Base-by-base conservation (phyloP, 176 grass and related monocot genomes). In the Typha latifolia region DNA sequence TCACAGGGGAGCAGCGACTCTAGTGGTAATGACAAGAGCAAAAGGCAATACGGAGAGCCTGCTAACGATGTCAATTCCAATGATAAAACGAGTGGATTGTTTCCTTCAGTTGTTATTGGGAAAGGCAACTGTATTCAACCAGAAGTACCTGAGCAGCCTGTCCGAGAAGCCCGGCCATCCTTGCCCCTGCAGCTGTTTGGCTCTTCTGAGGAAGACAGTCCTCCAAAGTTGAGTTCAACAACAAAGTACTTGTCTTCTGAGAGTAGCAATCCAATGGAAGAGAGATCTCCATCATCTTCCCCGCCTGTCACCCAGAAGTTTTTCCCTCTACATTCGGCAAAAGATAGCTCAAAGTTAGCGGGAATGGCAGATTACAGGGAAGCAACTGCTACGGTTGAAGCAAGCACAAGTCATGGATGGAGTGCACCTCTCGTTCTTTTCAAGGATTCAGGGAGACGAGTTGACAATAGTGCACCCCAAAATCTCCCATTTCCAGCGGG, bases 181-280 rank as follows among this genome's bases (percentile, higher is more conserved):
- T 82, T 99, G 57, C 85, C 86, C 20, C 56, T 99, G 65, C 84
- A 79, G 49, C 75, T 99, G 62, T 87, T 94, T 79, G 89, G 81
- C 7, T 65, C 66, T 63, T 49, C 75, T 1, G 85, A 72, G 43
- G 93, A 85, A 13, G 85, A 83, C 56, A 83, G 88, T 66, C 89
- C 76, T 74, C 62, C 79, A 4, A 93, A 87, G 62, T 62, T 85
- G 67, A 79, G 85, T 49, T 77, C 77, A 69, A 61, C 84, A 57
- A 99, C 80, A 23, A 99, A 99, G 71, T 99, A 99, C 71, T 74
- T 94, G 5, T 99, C 95, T 59, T 99, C 95, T 18, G 95, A 99
- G 73, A 99, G 89, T 67, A 99, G 95, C 64, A 99, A 99, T 52
- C 95, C 89, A 72, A 72, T 90, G 70, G 89, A 99, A 12, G 94